phyloP scores from a whole-genome alignment of 139 green algal species.

The Chlorella sorokiniana region DNA sequence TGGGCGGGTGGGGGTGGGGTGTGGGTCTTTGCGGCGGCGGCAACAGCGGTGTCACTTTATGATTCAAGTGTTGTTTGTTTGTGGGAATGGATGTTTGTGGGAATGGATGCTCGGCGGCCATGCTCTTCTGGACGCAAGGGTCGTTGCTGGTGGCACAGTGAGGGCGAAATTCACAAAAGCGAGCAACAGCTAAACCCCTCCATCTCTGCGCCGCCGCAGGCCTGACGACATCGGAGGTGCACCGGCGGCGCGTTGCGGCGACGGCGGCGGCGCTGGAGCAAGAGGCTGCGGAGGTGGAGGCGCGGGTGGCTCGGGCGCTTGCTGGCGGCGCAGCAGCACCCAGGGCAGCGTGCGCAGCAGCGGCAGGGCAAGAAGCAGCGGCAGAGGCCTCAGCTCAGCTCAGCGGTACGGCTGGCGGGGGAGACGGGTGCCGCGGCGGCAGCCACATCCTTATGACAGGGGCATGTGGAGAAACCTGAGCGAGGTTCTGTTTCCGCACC shows the following conservation, averaged over 20 bases:
- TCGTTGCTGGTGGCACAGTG: no score
- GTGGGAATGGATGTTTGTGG: no score
- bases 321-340: not conserved
- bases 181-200: no score
- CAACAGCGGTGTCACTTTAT: not conserved
- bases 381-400: not conserved
- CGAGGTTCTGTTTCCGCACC: conserved; percentile 37
- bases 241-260: not conserved
- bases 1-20: not conserved
- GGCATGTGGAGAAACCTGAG: conserved; percentile 22
- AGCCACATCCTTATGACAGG: not conserved
- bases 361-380: not conserved
- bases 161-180: no score
- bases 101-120: no score
- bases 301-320: not conserved
- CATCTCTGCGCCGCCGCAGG: not conserved
- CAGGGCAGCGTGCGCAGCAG: not conserved
- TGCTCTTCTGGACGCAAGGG: no score
- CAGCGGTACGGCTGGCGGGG: no score
- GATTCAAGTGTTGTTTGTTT: no score
- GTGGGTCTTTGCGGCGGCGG: not conserved
- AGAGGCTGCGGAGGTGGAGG: not conserved
- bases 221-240: conserved; percentile 32
- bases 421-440: not conserved
- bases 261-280: not conserved